Conservation (phyloP, 441 rosid species). For the Adansonia grandidieri region DNA sequence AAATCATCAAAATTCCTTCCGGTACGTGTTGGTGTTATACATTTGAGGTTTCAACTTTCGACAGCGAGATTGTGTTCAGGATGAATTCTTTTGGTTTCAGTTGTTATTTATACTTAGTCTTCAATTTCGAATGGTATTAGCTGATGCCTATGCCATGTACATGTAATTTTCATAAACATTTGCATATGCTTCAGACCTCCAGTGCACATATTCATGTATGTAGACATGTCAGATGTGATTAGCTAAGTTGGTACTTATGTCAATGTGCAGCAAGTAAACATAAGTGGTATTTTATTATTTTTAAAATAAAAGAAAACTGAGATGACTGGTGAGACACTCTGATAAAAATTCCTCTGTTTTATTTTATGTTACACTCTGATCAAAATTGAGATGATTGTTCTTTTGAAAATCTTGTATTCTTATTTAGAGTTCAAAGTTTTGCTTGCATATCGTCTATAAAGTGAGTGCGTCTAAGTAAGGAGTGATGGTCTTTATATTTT, state of each 20-base stretch:
- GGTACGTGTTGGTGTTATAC: slow-evolving; percentile 44
- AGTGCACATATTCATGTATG: background rate
- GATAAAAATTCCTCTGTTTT: background rate
- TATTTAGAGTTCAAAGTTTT: background rate
- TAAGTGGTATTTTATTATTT: background rate
- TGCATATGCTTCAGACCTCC: background rate
- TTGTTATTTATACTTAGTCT: background rate
- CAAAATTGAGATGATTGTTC: slow-evolving; percentile 16
- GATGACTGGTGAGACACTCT: background rate
- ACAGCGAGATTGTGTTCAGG: background rate
- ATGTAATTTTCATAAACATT: background rate
- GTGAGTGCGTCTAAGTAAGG: slow-evolving; percentile 2
- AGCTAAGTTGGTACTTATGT: slow-evolving; percentile 7
- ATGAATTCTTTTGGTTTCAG: slow-evolving; percentile 17
- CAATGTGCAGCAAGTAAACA: slow-evolving; percentile 4
- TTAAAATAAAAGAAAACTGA: background rate
- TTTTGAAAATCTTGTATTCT: slow-evolving; percentile 21
- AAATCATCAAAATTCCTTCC: slow-evolving; percentile 82
- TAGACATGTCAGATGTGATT: background rate
- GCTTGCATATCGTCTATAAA: background rate
- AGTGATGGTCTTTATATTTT: background rate
- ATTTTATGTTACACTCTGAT: background rate
- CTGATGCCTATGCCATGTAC: background rate
- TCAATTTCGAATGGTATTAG: slow-evolving; percentile 6
- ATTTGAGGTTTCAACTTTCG: slow-evolving; percentile 12